These are phyloP conservation scores for Bruguiera sexangula DNA, from an alignment of 345 rosid genomes.

Conservation along the genomic window DNA sequence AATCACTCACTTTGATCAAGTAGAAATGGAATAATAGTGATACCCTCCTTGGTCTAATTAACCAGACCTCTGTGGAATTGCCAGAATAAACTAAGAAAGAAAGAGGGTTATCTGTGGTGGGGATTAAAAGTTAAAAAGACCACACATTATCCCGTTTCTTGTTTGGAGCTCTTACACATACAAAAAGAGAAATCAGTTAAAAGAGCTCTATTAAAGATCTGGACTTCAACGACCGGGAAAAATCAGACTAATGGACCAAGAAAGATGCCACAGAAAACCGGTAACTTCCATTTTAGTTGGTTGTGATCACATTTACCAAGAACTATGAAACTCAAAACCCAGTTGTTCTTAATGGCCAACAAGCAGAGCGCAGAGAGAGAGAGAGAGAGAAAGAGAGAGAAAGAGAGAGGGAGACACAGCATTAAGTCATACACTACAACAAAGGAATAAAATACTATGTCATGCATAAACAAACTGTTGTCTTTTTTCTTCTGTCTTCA, in stretches of 20 bases:
- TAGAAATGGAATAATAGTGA: background rate
- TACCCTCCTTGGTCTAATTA: background rate
- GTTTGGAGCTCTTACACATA: background rate
- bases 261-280: background rate
- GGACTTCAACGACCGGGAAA: slow-evolving; percentile 16
- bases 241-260: slow-evolving; percentile 20
- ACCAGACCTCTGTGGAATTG: background rate
- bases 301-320: background rate
- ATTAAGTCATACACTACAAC: too few relatives aligned
- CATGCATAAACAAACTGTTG: background rate
- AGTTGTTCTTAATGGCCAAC: background rate
- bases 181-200: background rate
- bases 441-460: too few relatives aligned
- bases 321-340: background rate
- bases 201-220: slow-evolving; percentile 14
- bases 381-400: background rate
- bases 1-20: slow-evolving; percentile 5
- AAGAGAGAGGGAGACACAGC: too few relatives aligned
- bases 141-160: background rate
- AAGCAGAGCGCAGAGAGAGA: background rate
- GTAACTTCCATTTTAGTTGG: background rate
- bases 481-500: background rate
- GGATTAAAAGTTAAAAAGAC: background rate
- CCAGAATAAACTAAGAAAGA: background rate
- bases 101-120: background rate